Base-by-base conservation (phyloP, 768 basidiomycete genomes). In the Kwoniella shandongensis region DNA sequence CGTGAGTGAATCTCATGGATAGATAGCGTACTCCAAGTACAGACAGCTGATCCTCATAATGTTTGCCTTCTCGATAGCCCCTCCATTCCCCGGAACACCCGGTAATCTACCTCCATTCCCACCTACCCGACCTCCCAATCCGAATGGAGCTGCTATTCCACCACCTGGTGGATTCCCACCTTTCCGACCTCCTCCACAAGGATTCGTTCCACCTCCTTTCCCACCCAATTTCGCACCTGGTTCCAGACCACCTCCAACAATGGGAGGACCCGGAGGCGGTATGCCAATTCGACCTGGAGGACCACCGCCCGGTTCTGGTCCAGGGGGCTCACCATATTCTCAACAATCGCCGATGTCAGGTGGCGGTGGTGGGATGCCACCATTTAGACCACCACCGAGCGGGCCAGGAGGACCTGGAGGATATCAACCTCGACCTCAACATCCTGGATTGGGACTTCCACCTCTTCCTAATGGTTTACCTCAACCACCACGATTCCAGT, bases 151-250 rank as follows among this genome's bases (percentile, higher is more conserved):
- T 11, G 32, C 49, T 20, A 35, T 45, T n/a, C 51, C 46, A 18
- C 50, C 64, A n/a, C 59, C 62, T 44, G 54, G 52, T 11, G 54
- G 53, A 32, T 39, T 69, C 36, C 73, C 73, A 23, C 73, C 73
- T n/a, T 74, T 70, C 62, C 63, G 54, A 15, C 51, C 47, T 8
- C 66, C 69, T 13, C 61, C 58, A 48, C 54, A 58, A 6, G 62
- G 62, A 4, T 70, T 69, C 40, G 54, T 66, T 12, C 61, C 61
- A 17, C 70, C 67, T 18, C 67, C 67, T 3, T 74, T 72, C 59
- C 65, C 70, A 26, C 72, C 67, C 7, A 63, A 59, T 32, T 61
- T 69, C 38, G 41, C 70, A 10, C 62, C 66, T 2, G 57, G 52
- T 4, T 42, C 51, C 10, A 39, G 51, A 26, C 54, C 56, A 20